Evolutionary conservation across 1,284 basidiomycete genomes (phyloP).

Genomic region (Golubevia sp.): DNA sequence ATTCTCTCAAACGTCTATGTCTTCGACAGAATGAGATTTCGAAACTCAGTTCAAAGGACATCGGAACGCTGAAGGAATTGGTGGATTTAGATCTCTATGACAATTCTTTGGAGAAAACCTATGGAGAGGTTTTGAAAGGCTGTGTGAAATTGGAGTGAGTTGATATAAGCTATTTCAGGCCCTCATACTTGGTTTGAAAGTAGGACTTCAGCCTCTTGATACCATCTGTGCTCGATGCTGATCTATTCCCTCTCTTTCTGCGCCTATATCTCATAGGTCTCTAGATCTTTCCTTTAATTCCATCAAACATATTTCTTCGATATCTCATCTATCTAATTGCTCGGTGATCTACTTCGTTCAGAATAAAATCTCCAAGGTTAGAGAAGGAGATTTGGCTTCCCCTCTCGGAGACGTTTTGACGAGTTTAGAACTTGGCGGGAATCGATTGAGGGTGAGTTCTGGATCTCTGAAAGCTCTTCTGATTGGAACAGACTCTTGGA

Average conservation of each 20-base stretch:
- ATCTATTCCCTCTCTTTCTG: background rate
- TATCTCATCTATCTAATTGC: slow-evolving; percentile 68
- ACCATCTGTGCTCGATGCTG: background rate
- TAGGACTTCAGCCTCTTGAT: background rate
- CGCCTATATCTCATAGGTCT: slow-evolving; percentile 66
- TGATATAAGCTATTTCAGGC: background rate
- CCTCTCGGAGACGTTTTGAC: slow-evolving; percentile 71
- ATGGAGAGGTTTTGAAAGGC: slow-evolving; percentile 72
- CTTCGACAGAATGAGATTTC: slow-evolving; percentile 86
- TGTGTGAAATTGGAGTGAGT: slow-evolving; percentile 74
- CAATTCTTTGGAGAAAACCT: slow-evolving; percentile 76
- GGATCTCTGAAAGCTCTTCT: slow-evolving; percentile 8
- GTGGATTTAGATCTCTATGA: slow-evolving; percentile 95
- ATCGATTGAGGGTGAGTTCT: slow-evolving; percentile 75
- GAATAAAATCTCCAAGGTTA: slow-evolving; percentile 85
- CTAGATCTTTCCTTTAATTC: slow-evolving; percentile 96
- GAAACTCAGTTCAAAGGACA: slow-evolving; percentile 72
- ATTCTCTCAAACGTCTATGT: slow-evolving; percentile 75
- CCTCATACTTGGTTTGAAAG: background rate
- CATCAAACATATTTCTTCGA: slow-evolving; percentile 66
- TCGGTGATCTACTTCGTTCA: slow-evolving; percentile 90
- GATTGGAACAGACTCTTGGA: background rate
- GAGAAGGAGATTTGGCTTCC: slow-evolving; percentile 67
- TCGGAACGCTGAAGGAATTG: slow-evolving; percentile 72
- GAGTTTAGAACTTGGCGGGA: slow-evolving; percentile 91